Conservation (phyloP, 768 basidiomycete genomes). For the Rubroboletus pulcherrimus region DNA sequence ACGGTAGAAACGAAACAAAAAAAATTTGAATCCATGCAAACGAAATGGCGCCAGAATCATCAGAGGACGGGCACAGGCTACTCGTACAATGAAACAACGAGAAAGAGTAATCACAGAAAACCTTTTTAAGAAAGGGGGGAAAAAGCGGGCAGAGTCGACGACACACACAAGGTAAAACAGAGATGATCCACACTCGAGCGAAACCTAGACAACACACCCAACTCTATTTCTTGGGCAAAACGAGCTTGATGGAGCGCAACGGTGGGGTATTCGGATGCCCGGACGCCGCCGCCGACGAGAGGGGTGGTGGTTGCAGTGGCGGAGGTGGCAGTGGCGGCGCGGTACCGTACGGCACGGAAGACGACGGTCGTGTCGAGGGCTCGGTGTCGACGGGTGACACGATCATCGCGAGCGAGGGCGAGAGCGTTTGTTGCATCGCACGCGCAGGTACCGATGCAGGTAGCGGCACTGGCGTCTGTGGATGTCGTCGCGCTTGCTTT, state of each 20-base stretch:
- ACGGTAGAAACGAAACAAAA: background rate
- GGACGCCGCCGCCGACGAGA: background rate
- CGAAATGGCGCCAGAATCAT: background rate
- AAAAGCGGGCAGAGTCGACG: background rate
- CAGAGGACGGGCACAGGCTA: background rate
- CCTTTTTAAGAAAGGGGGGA: background rate
- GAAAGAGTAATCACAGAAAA: too few relatives aligned
- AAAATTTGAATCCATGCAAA: background rate
- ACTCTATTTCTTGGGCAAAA: slow-evolving; percentile 29
- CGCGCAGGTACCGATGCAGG: slow-evolving; percentile 25
- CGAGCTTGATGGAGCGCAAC: slow-evolving; percentile 28
- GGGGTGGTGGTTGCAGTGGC: slow-evolving; percentile 6
- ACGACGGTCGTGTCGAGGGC: slow-evolving; percentile 30
- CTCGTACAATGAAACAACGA: slow-evolving; percentile 9
- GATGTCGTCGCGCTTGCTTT: slow-evolving; percentile 33
- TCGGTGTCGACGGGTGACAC: slow-evolving; percentile 33
- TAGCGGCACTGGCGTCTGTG: slow-evolving; percentile 31
- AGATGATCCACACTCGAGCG: background rate
- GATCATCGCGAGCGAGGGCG: slow-evolving; percentile 35
- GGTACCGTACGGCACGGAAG: slow-evolving; percentile 22
- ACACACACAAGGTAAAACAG: background rate
- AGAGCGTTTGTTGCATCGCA: slow-evolving; percentile 33
- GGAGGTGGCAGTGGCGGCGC: slow-evolving; percentile 13
- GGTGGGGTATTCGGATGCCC: slow-evolving; percentile 29
- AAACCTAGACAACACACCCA: background rate